Base-by-base conservation (phyloP, 768 basidiomycete species). In the Suillus clintonianus region DNA sequence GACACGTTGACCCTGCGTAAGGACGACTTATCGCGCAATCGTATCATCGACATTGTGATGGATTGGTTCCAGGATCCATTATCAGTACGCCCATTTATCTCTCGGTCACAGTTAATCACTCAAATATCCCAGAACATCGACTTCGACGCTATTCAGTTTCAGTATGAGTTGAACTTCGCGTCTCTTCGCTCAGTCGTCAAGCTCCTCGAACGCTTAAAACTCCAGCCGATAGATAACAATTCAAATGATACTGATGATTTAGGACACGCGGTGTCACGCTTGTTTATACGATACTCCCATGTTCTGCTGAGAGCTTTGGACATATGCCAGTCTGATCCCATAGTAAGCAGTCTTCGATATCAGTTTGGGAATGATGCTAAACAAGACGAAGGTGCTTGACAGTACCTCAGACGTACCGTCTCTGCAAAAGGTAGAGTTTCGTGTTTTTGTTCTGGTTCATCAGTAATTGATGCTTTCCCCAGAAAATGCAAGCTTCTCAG, bases 201-300 rank as follows among this genome's bases (percentile, higher is more conserved):
- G 62, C 79, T 95, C 14, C 77, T 94, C 43, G 91, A 96, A 67
- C 86, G 88, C 17, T 77, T 97, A 10, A 85, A 89, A 59, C 80
- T 97, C 24, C 81, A 84, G 59, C 79, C 85, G 5, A 76, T 84
- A 3, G 90, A 83, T n/a, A 79, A 76, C 19, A 77, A 84, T 60
- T 71, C 83, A 0, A 80, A 83, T 43, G 81, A 85, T 39, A 83
- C 85, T 17, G 86, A 91, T 64, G 90, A 91, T 64, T 78, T 83
- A 30, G 81, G 83, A 1, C 90, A 92, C 70, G 86, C 87, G 11
- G 85, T 91, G 19, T 89, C 92, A 2, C 81, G 94, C 30, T 74
- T 94, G 32, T 96, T 96, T 78, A 88, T 89, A 69, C 88, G 87
- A 60, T 94, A 95, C 69, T 87, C 89, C 34, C 81, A 80, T 15